Percentiles rank a stretch among this genome's conserved stretches.
phyloP scores from a whole-genome alignment of 83 land plant genomes.

The Picea abies region DNA sequence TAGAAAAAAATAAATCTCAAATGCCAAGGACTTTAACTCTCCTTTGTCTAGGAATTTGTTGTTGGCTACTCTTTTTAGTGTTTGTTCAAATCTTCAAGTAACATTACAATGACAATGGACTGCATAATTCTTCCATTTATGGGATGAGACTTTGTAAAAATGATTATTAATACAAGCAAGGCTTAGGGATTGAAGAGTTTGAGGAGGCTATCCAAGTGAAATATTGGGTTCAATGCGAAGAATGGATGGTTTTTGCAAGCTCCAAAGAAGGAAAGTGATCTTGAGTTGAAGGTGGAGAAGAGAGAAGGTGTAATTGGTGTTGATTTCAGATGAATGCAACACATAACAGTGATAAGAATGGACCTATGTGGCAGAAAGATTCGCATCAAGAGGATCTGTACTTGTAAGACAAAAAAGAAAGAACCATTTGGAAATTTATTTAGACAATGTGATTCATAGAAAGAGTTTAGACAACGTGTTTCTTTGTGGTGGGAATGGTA shows the following conservation, averaged over 20 bases:
- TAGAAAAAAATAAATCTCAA: not conserved
- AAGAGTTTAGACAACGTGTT: slow-evolving; percentile 49
- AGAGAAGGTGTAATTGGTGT: slow-evolving; percentile 10
- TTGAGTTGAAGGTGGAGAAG: slow-evolving; percentile 20
- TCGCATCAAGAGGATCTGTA: slow-evolving; percentile 26
- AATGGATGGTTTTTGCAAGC: not conserved
- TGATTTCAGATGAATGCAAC: not conserved
- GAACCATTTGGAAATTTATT: slow-evolving; percentile 46
- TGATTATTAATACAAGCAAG: not conserved
- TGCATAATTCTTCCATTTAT: slow-evolving; percentile 26
- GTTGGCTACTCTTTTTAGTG: slow-evolving; percentile 17
- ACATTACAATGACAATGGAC: slow-evolving; percentile 19
- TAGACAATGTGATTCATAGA: slow-evolving; percentile 22
- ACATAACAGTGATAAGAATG: not conserved
- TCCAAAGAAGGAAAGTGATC: not conserved
- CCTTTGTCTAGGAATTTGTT: not conserved
- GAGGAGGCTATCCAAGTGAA: not conserved
- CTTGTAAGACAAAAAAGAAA: slow-evolving; percentile 33
- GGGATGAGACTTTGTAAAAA: not conserved
- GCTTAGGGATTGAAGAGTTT: not conserved
- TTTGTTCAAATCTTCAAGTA: slow-evolving; percentile 8
- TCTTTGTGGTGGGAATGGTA: slow-evolving; percentile 26
- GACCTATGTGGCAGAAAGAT: slow-evolving; percentile 32
- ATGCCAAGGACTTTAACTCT: slow-evolving; percentile 3
- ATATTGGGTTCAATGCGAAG: not conserved